Percentiles rank a stretch among this genome's conserved stretches.
phyloP scores from a whole-genome alignment of 257 asterid genomes.

The Ballota nigra region DNA sequence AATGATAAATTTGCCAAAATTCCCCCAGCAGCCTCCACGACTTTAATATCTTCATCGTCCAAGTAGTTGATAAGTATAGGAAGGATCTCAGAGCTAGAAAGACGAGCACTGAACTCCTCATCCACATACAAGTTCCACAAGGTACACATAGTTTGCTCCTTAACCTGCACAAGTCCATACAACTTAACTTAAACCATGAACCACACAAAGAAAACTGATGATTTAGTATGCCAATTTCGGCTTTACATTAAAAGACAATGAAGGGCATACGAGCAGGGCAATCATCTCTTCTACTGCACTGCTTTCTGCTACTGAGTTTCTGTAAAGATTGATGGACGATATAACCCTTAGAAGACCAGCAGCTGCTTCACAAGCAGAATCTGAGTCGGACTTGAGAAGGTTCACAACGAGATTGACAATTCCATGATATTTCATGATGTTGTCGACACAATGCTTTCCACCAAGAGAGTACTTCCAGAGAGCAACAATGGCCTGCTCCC shows the following conservation, averaged over 20 bases:
- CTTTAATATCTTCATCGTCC: conserved; percentile 70
- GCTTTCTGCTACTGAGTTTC: conserved; percentile 67
- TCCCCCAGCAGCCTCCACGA: conserved; percentile 72
- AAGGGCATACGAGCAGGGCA: conserved; percentile 51
- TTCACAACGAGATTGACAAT: too few relatives aligned
- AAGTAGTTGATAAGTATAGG: conserved; percentile 54
- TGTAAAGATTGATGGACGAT: conserved; percentile 60
- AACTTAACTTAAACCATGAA: conserved; percentile 22
- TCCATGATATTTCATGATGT: too few relatives aligned
- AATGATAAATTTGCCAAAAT: conserved; percentile 70
- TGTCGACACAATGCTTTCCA: too few relatives aligned
- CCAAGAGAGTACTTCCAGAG: too few relatives aligned
- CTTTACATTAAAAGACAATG: conserved; percentile 57
- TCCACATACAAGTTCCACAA: conserved; percentile 82
- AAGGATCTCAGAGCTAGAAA: conserved; percentile 58
- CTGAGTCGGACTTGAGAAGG: conserved; percentile 67
- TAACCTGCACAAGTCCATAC: conserved; percentile 55
- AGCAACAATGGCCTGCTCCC: conserved; percentile 73
- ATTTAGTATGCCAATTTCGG: neutral
- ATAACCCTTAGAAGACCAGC: conserved; percentile 67
- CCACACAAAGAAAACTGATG: conserved; percentile 3
- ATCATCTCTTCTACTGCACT: conserved; percentile 85
- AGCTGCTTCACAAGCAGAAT: conserved; percentile 84
- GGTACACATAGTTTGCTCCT: conserved; percentile 70
- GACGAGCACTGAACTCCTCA: conserved; percentile 57